Evolutionary conservation across 2,329 filamentous ascomycete genomes (phyloP).

Genomic region (Ascochyta clinopodiicola): DNA sequence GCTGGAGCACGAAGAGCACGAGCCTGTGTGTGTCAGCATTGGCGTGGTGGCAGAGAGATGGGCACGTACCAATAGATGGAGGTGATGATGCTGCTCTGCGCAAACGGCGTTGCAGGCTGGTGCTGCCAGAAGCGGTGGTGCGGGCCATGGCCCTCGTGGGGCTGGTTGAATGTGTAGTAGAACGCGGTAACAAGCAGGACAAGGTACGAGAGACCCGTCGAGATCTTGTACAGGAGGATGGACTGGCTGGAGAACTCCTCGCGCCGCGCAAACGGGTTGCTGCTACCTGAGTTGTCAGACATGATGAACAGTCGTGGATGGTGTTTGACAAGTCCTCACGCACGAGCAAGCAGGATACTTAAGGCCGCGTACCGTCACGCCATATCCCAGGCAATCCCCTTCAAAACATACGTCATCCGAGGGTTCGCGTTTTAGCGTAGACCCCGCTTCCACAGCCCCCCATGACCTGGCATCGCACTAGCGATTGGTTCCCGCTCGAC

Average conservation of each 20-base stretch:
- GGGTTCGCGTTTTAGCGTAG: constrained; percentile 7
- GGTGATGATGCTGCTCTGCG: constrained; percentile 68
- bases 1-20: constrained; percentile 75
- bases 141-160: constrained; percentile 64
- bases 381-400: constrained; percentile 1
- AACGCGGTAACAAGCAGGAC: constrained; percentile 74
- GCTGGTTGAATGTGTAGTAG: constrained; percentile 73
- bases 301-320: background rate
- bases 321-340: too few species aligned
- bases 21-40: constrained; percentile 59
- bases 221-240: constrained; percentile 75
- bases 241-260: constrained; percentile 68
- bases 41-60: background rate
- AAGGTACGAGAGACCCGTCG: constrained; percentile 77
- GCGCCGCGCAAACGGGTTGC: constrained; percentile 76
- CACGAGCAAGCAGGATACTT: constrained; percentile 5
- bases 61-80: constrained; percentile 75
- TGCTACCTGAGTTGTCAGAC: constrained; percentile 49
- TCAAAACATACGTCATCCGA: constrained; percentile 6
- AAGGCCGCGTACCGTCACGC: constrained; percentile 8
- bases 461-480: constrained; percentile 10
- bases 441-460: constrained; percentile 15
- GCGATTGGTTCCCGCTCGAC: constrained; percentile 2
- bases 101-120: constrained; percentile 77
- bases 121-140: constrained; percentile 75